Evolutionary conservation across 1,284 basidiomycete genomes (phyloP).

Genomic region (Termitomyces sp.): DNA sequence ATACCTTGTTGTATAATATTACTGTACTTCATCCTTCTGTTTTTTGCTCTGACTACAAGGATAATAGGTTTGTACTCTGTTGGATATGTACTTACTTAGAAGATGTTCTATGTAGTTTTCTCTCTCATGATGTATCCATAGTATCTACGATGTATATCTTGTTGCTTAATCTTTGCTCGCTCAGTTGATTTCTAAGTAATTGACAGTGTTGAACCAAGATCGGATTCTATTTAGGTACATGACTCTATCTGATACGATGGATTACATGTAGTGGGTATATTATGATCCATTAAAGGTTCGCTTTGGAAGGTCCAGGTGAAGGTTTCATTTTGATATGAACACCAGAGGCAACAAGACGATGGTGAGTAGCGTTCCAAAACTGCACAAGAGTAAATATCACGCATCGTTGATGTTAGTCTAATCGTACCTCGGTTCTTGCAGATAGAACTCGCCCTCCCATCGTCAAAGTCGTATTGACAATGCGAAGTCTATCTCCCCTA

Average conservation of each 20-base stretch:
- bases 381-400: slow-evolving; percentile 18
- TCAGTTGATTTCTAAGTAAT: background rate
- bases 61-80: background rate
- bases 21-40: background rate
- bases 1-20: background rate
- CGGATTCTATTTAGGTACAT: background rate
- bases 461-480: slow-evolving; percentile 44
- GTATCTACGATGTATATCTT: background rate
- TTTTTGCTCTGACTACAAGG: background rate
- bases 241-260: background rate
- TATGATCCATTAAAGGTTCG: slow-evolving; percentile 28
- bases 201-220: background rate
- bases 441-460: slow-evolving; percentile 38
- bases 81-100: background rate
- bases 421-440: slow-evolving; percentile 43
- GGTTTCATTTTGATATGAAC: slow-evolving; percentile 52
- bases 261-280: slow-evolving; percentile 1
- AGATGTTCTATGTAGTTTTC: background rate
- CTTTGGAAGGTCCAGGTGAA: slow-evolving; percentile 27
- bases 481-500: slow-evolving; percentile 45
- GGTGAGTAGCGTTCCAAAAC: slow-evolving; percentile 52
- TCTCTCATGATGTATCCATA: background rate
- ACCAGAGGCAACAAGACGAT: slow-evolving; percentile 48
- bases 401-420: background rate
- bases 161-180: background rate